Base-by-base conservation (phyloP, 2,329 filamentous ascomycete species). In the Phoma sp. region DNA sequence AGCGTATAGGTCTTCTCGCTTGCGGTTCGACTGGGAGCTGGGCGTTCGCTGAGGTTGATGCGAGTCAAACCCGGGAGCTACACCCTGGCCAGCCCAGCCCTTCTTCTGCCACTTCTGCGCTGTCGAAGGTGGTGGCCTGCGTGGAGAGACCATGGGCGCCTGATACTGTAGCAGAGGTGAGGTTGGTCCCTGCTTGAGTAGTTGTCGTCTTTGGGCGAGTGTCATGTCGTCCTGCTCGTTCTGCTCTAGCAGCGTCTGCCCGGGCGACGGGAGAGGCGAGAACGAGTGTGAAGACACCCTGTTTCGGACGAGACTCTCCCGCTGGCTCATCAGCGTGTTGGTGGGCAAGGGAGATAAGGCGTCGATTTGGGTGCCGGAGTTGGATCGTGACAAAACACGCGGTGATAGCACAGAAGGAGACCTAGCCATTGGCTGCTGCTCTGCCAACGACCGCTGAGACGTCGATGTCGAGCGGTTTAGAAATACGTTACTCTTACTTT, bases 181-280 rank as follows among this genome's bases (percentile, higher is more conserved):
- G 21, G 45, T 24, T 9, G 54, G 37, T 37, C 70, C 65, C 25
- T 68, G 58, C 56, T 78, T 74, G 10, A 79, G 70, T 15, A 75
- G 48, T 15, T 70, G 68, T 57, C 73, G 68, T 48, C 90, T 86
- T 64, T 89, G 85, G 37, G 85, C 88, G 17, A 95, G 80, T 0
- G 90, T 88, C 62, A 94, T 80, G 51, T 92, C 85, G 57, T 93
- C 90, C 1, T 82, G 78, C 63, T 71, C 55, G 62, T 40, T 36
- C 57, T 59, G 52, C 37, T 58, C 63, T 17, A 51, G 60, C 17
- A 65, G 54, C 9, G 73, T 60, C 33, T 69, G 71, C 5, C 71
- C 57, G 0, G 65, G 64, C 1, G 73, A 70, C 2, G 68, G 37
- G 15, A 64, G 58, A 24, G 73, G 68, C 10, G 63, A 72, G 63